Percentiles rank a stretch among this genome's conserved stretches.
These are phyloP conservation scores for Populus nigra DNA, from an alignment of 345 rosid genomes.

Conservation along the genomic window DNA sequence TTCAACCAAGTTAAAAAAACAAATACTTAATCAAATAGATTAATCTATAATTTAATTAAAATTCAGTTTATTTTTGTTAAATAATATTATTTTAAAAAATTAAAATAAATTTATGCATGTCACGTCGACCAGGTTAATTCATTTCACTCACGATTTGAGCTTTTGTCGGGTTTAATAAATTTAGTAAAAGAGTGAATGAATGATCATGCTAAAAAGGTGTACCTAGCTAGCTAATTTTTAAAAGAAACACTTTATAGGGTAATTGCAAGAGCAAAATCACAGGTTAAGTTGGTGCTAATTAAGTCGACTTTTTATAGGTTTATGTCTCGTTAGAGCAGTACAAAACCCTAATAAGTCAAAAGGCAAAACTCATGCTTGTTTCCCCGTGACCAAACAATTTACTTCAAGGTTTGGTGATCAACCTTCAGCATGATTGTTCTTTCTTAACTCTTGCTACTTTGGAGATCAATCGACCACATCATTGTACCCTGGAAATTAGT, in stretches of 20 bases:
- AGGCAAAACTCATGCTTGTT: slow-evolving; percentile 29
- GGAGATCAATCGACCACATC: slow-evolving; percentile 13
- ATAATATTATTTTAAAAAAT: too few species aligned
- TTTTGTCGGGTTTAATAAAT: too few species aligned
- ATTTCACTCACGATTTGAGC: too few species aligned
- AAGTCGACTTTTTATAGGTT: slow-evolving; percentile 18
- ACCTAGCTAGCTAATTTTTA: background rate
- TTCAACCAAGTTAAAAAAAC: too few species aligned
- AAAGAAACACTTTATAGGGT: background rate
- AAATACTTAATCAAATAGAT: too few species aligned
- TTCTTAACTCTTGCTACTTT: background rate
- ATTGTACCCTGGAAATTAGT: background rate
- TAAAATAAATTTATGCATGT: too few species aligned
- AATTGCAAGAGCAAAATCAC: background rate
- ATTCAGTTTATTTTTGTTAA: too few species aligned
- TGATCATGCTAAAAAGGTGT: background rate
- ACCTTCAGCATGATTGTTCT: background rate
- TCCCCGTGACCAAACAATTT: slow-evolving; percentile 31
- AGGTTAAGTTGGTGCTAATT: background rate
- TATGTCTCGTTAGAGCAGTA: slow-evolving; percentile 33
- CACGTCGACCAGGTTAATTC: too few species aligned
- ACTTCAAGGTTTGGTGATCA: background rate
- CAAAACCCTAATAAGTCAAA: slow-evolving; percentile 30
- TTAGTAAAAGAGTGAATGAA: background rate
- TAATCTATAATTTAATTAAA: too few species aligned